Evolutionary conservation across 1,284 basidiomycete species (phyloP), one percentile per base, ranked within the genome.

Genomic region (Rhizopogon hawkerae): DNA sequence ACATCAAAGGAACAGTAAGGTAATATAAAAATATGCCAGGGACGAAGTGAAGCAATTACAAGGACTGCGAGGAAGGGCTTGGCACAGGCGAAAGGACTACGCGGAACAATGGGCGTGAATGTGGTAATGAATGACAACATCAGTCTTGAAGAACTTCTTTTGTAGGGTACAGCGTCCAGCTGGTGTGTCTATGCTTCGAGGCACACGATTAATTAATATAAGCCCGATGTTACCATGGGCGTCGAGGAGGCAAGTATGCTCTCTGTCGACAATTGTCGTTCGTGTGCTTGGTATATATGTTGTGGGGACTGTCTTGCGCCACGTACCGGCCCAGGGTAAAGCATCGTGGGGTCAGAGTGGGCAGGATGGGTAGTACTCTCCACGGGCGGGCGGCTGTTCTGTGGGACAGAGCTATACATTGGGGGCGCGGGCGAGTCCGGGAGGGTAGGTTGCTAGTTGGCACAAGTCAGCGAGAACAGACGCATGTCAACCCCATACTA

Each of bases 221-320:
- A 48, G 11, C 50, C 46, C 24, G 54, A 33, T 35, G 51, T 29
- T 14, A 56, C 46, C 58, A 64, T 63, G 45, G 63, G 64, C 1
- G 52, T 10, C 52, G 63, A 61, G 24, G 57, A 16, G 36, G 47
- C 44, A 16, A 64, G 47, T 47, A 65, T 49, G 35, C 55, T 60
- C 7, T 66, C 60, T 3, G 60, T 58, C 13, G 61, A 64, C 13
- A 56, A 35, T 0, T 63, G 53, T 14, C 58, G 63, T 3, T 47
- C 57, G 23, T 61, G 58, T 29, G n/a, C 5, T 13, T 51, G 38
- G 23, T 53, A 49, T 13, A 31, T 18, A 23, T 35, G 57, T 7
- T 35, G 57, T 7, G 53, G 54, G 14, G 54, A 35, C 21, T 54
- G 38, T 6, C 45, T 48, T 5, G 49, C 52, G 5, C 46, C 43